phyloP scores from a whole-genome alignment of 768 basidiomycete genomes.

The Phylloporus sp. region DNA sequence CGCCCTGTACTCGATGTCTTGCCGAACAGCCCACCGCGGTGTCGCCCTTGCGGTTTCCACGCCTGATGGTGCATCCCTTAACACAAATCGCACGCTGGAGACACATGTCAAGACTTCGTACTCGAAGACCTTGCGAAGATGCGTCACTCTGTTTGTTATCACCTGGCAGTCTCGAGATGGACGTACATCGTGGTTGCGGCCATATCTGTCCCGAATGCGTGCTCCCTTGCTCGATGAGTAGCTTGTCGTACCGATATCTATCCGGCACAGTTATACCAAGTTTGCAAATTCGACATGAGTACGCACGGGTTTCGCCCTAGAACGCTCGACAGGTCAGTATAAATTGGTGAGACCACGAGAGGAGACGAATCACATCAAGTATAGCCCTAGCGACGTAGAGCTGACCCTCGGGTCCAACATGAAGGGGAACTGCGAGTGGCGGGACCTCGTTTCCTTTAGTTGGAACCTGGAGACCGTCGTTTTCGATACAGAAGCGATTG shows the following conservation, averaged over 20 bases:
- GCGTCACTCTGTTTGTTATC: not conserved
- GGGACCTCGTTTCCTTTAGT: conserved; percentile 19
- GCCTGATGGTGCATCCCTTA: not conserved
- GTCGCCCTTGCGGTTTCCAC: not conserved
- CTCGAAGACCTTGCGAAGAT: conserved; percentile 10
- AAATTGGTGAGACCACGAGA: not conserved
- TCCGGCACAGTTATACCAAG: not conserved
- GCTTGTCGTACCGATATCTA: conserved; percentile 18
- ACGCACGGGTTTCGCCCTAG: conserved; percentile 21
- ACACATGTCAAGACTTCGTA: conserved; percentile 24
- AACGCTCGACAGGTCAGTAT: conserved; percentile 1
- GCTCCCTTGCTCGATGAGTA: conserved; percentile 11
- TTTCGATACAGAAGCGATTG: not conserved
- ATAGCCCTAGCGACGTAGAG: conserved; percentile 19
- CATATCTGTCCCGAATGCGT: conserved; percentile 8
- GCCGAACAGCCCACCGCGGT: not conserved
- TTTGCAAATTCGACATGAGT: not conserved
- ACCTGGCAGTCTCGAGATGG: not conserved
- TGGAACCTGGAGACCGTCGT: conserved; percentile 4
- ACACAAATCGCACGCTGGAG: conserved; percentile 15
- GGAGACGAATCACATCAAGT: conserved; percentile 7
- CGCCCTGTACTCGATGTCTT: not conserved
- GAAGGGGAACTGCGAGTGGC: conserved; percentile 15
- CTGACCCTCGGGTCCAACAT: conserved; percentile 2
- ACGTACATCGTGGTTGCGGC: conserved; percentile 11